Base-by-base conservation (phyloP, 768 basidiomycete species). In the Trametes villosa region DNA sequence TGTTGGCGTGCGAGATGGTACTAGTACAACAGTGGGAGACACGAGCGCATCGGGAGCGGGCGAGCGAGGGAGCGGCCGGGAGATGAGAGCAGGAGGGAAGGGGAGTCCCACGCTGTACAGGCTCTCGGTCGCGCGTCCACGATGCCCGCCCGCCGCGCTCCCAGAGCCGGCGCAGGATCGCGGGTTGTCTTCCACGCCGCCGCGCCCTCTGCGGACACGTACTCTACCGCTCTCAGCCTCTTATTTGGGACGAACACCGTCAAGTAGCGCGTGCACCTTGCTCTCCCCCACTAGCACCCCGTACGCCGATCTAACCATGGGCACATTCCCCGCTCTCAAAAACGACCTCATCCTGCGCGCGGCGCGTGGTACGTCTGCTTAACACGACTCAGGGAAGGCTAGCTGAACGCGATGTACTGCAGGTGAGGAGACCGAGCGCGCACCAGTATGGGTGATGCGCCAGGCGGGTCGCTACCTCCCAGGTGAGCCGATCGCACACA, bases 381-480 rank as follows among this genome's bases (percentile, higher is more conserved):
- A n/a, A 34, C 6, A 26, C 57, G 40, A 38, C 20, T 55, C 20
- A 18, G 42, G 50, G 26, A 45, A 24, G 45, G 20, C 20, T 44
- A 30, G 30, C 42, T 38, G 36, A 24, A 48, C 49, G 49, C 40
- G 45, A 42, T 26, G 18, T 27, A 13, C 27, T 27, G 17, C 66
- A 89, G 92, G 92, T 29, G 89, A 96, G 75, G 79, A 82, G 72
- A 95, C 92, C 0, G 92, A 94, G 70, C 86, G 91, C 56, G 94
- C 95, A 8, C 95, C 96, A n/a, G 94, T 95, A 57, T 98, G 96
- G 96, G 91, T 96, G 50, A 98, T 98, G 96, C 86, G 96, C 34
- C 96, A 98, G 73, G 96, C 96, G 24, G 96, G 96, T 49, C 86
- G 96, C 53, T 96, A 96, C 77, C 85, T 98, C 46, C 96, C 96